Conservation (phyloP, 495 filamentous ascomycete genomes). For the Hypoxylon lenormandii region DNA sequence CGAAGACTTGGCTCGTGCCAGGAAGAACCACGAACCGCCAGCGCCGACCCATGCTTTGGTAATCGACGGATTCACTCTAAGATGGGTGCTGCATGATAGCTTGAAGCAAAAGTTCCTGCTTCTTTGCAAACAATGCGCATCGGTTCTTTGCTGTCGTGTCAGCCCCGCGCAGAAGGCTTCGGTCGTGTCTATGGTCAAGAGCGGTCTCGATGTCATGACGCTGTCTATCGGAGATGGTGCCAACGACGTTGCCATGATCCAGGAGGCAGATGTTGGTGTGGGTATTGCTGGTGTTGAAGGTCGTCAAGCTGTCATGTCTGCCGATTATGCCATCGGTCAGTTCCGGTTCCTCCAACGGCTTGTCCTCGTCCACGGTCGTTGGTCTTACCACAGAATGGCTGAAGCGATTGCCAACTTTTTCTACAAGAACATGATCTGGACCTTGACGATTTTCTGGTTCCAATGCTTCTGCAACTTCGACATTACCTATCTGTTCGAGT, state of each 20-base stretch:
- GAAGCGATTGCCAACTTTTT: conserved; percentile 99
- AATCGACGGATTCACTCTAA: conserved; percentile 94
- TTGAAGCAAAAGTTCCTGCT: conserved; percentile 92
- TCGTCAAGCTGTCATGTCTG: conserved; percentile 96
- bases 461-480: conserved; percentile 96
- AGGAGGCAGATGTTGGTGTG: conserved; percentile 97
- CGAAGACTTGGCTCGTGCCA: conserved; percentile 83
- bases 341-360: conserved; percentile 94
- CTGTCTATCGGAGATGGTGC: conserved; percentile 96
- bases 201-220: conserved; percentile 94
- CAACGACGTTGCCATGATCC: conserved; percentile 99
- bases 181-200: conserved; percentile 96
- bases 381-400: conserved; percentile 91
- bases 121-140: conserved; percentile 96
- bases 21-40: conserved; percentile 83
- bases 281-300: conserved; percentile 98
- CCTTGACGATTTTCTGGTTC: conserved; percentile 97
- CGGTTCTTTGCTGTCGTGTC: conserved; percentile 97
- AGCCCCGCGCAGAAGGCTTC: conserved; percentile 96
- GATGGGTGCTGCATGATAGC: conserved; percentile 83
- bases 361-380: conserved; percentile 93
- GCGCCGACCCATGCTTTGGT: conserved; percentile 93
- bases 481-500: conserved; percentile 94
- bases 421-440: conserved; percentile 99
- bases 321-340: conserved; percentile 98